Percentiles rank a stretch among this genome's conserved stretches.
Conservation (phyloP, 306 rosid genomes). For the Cotoneaster glaucophyllus region DNA sequence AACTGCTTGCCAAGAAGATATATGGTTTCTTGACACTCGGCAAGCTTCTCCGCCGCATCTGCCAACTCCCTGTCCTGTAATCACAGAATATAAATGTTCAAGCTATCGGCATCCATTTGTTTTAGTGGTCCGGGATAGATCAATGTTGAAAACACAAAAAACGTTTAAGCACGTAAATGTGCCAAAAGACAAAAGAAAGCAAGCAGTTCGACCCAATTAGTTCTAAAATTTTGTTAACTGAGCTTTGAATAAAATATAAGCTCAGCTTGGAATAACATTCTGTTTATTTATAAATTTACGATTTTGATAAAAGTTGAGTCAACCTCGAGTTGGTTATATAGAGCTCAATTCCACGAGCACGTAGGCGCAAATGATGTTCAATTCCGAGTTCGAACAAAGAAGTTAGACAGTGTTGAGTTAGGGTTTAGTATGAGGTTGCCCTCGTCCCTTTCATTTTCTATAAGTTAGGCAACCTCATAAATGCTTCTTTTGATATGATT, state of each 20-base stretch:
- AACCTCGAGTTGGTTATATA: no score
- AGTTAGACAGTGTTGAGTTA: no score
- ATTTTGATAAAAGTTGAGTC: no score
- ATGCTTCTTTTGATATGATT: background rate
- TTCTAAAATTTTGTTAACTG: background rate
- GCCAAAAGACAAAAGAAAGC: background rate
- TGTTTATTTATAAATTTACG: no score
- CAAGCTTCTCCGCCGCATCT: conserved; percentile 89
- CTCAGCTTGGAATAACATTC: no score
- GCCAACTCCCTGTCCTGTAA: conserved; percentile 75
- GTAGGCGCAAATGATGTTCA: no score
- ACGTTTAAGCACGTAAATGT: background rate
- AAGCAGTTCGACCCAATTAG: background rate
- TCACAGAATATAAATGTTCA: background rate
- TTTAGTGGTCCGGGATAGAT: background rate
- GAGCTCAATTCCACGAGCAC: no score
- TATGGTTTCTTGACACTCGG: conserved; percentile 98
- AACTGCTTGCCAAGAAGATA: conserved; percentile 90
- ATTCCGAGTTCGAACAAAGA: no score
- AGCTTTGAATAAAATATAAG: background rate
- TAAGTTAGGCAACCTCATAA: background rate
- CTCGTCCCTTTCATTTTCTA: no score
- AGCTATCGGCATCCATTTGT: background rate
- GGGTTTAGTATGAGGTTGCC: background rate
- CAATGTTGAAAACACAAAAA: background rate